phyloP scores from a whole-genome alignment of 257 asterid genomes.

The Craterostigma plantagineum region DNA sequence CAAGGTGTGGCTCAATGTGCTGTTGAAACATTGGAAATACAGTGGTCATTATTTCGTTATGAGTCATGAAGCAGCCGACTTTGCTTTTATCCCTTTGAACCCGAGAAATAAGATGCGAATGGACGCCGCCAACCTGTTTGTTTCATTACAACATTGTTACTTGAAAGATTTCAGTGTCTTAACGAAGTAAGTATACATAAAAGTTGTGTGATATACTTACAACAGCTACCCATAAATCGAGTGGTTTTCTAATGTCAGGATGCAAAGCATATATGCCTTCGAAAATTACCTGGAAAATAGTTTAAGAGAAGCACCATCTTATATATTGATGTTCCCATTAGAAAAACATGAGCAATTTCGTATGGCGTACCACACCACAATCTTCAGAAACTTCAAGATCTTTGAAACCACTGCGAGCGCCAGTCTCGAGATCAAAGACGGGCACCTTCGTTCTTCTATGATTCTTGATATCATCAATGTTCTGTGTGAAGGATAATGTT shows the following conservation, averaged over 20 bases:
- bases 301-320: background rate
- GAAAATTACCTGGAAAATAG: conserved; percentile 55
- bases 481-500: conserved; percentile 37
- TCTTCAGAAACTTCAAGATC: conserved; percentile 94
- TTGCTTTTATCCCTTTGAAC: conserved; percentile 96
- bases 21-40: conserved; percentile 99
- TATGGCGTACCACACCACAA: conserved; percentile 77
- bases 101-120: conserved; percentile 93
- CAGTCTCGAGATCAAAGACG: conserved; percentile 74
- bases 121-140: conserved; percentile 97
- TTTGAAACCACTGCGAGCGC: conserved; percentile 80
- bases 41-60: conserved; percentile 82
- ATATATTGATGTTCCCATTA: conserved; percentile 3
- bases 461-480: conserved; percentile 67
- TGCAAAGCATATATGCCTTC: conserved; percentile 99
- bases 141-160: too few relatives aligned
- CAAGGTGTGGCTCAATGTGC: conserved; percentile 99
- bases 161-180: too few relatives aligned
- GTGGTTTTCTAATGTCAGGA: conserved; percentile 72
- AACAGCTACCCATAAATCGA: conserved; percentile 98
- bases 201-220: conserved; percentile 28
- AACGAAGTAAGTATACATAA: background rate
- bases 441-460: conserved; percentile 74
- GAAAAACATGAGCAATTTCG: conserved; percentile 6
- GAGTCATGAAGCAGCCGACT: conserved; percentile 81